A percentile compares a stretch with the other conserved stretches of the same genome.
These are phyloP conservation scores for Acacia melanoxylon DNA, from an alignment of 306 rosid genomes.

Conservation along the genomic window DNA sequence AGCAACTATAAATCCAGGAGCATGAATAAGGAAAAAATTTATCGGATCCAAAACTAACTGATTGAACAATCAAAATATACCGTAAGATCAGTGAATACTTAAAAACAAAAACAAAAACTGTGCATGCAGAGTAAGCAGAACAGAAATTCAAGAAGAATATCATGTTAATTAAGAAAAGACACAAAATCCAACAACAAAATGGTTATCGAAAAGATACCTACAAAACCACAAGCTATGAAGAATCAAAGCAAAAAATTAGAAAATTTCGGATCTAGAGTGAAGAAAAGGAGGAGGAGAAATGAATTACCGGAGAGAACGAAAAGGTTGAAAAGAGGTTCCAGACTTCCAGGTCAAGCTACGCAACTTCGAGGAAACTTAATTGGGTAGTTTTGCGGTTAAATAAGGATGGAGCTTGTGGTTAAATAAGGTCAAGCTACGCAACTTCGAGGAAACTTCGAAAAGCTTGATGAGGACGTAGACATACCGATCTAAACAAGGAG, in stretches of 20 bases:
- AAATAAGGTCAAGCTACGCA: neutral
- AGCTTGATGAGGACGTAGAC: too few relatives aligned
- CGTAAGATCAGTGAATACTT: neutral
- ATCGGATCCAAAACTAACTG: slow-evolving; percentile 29
- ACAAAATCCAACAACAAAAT: neutral
- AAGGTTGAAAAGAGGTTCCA: neutral
- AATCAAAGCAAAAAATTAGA: neutral
- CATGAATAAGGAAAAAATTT: neutral
- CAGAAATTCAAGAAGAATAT: neutral
- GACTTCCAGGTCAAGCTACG: neutral
- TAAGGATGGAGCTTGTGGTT: too few relatives aligned
- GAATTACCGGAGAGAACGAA: slow-evolving; percentile 29
- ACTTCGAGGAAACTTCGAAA: neutral
- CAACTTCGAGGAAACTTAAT: neutral
- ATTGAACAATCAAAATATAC: slow-evolving; percentile 7
- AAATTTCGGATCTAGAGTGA: slow-evolving; percentile 24
- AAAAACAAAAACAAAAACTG: too few relatives aligned
- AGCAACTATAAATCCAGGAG: neutral
- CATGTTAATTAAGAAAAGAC: neutral
- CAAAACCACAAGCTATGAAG: slow-evolving; percentile 13
- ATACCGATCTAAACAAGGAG: too few relatives aligned
- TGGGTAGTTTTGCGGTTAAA: neutral
- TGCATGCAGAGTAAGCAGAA: neutral
- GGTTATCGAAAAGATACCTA: slow-evolving; percentile 4
- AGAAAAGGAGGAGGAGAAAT: neutral